Evolutionary conservation across 495 filamentous ascomycete species (phyloP).

Genomic region (Penicillium salamii): DNA sequence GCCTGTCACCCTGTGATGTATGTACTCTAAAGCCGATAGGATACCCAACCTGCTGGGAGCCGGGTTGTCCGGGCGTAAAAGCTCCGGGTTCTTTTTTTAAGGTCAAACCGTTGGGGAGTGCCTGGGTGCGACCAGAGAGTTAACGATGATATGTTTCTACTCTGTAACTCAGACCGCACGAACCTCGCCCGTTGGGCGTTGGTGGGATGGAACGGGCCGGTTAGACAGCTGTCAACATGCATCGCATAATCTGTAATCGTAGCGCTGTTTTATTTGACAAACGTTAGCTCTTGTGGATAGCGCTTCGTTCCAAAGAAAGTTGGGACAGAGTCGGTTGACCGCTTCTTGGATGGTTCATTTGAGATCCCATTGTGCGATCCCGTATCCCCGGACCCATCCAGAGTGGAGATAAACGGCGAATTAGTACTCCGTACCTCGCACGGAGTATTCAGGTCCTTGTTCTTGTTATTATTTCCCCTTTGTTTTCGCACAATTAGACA

Average conservation of each 20-base stretch:
- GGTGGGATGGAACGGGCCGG: slow-evolving; percentile 4
- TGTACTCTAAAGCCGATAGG: not conserved
- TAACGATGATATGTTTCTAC: too few relatives aligned
- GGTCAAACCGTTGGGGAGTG: too few relatives aligned
- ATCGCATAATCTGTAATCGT: not conserved
- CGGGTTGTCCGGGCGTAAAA: not conserved
- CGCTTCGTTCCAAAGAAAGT: not conserved
- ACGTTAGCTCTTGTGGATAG: not conserved
- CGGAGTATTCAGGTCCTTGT: too few relatives aligned
- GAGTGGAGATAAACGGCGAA: not conserved
- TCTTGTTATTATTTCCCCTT: too few relatives aligned
- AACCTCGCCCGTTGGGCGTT: slow-evolving; percentile 3
- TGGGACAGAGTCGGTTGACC: slow-evolving; percentile 8
- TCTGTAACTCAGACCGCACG: not conserved
- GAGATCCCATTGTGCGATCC: slow-evolving; percentile 3
- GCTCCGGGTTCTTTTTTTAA: not conserved
- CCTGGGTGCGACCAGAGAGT: not conserved
- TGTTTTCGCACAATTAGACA: too few relatives aligned
- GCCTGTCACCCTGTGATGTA: not conserved
- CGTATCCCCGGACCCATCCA: not conserved
- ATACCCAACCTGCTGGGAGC: slow-evolving; percentile 1
- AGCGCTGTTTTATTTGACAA: not conserved
- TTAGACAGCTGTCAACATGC: slow-evolving; percentile 8
- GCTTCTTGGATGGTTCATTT: slow-evolving; percentile 7
- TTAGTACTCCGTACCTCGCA: too few relatives aligned